Base-by-base conservation (phyloP, 106 monocot genomes). In the Dendrobium catenatum region DNA sequence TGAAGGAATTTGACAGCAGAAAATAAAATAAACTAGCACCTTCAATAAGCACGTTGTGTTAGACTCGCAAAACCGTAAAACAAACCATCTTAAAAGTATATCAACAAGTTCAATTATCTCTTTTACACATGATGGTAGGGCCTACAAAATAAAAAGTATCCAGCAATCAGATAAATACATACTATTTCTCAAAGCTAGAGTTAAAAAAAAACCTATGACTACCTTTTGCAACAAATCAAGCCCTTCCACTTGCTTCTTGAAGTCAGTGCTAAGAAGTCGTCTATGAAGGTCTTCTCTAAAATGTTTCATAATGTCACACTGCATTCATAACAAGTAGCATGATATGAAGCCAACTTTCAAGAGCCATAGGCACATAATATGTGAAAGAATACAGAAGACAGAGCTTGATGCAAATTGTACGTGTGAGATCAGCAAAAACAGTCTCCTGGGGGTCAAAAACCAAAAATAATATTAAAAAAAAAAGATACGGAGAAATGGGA, bases 241-340 rank as follows among this genome's bases (percentile, higher is more conserved):
- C n/a, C 99, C 99, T 82, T 99, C 95, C 13, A 99, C 90, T 89
- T 99, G 99, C 88, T 93, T 95, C 89, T 95, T 99, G 77, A 99
- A 99, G 81, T 99, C 99, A 33, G 88, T 79, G 82, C 95, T 95
- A 68, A 93, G 77, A 77, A 99, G 86, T 47, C 99, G 86, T 76
- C 90, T 80, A 81, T 95, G 88, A 47, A 99, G 83, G 68, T 99
- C 99, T 86, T 99, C 99, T 85, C 99, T 88, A 64, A 99, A 86
- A 83, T 94, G 85, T 85, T 85, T 95, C 82, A 90, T 79, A 72
- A 99, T 80, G 79, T 99, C 99, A 80, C 33, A 87, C 99, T 99
- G 88, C 68, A 77, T 77, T 43, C 37, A n/a, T 79, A 54, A 43
- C 42, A 82, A 26, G 11, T 77, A 46, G 17, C 61, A 68, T 41